phyloP scores from a whole-genome alignment of 2,329 filamentous ascomycete genomes.

The Alternaria brassicicola region DNA sequence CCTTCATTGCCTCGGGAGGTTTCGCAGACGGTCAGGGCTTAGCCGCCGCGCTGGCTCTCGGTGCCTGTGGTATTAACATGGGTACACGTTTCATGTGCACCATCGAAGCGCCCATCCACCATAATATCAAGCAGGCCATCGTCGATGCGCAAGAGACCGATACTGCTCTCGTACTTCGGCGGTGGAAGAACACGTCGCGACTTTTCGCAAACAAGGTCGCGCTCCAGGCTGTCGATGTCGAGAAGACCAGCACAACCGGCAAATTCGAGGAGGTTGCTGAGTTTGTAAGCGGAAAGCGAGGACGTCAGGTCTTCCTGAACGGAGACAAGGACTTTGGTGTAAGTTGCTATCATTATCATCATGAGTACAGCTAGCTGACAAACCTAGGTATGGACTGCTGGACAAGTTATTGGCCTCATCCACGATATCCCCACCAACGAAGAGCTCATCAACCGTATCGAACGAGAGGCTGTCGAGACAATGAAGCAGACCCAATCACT shows the following conservation, averaged over 20 bases:
- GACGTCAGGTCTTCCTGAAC: slow-evolving; percentile 87
- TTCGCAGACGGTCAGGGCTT: slow-evolving; percentile 95
- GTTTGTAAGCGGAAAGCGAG: slow-evolving; percentile 87
- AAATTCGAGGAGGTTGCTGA: slow-evolving; percentile 90
- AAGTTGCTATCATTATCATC: slow-evolving; percentile 18
- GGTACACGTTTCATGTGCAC: slow-evolving; percentile 98
- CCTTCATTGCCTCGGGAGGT: slow-evolving; percentile 94
- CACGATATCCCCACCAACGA: slow-evolving; percentile 59
- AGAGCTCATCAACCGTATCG: slow-evolving; percentile 54
- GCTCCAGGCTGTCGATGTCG: slow-evolving; percentile 78
- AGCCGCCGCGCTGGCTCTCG: slow-evolving; percentile 86
- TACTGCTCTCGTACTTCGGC: slow-evolving; percentile 82
- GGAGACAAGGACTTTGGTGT: slow-evolving; percentile 85
- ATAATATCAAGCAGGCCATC: slow-evolving; percentile 92
- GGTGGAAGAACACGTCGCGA: slow-evolving; percentile 92
- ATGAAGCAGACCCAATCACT: slow-evolving; percentile 49
- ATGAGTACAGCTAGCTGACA: slow-evolving; percentile 8
- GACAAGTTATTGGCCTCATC: slow-evolving; percentile 79
- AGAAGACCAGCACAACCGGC: slow-evolving; percentile 79
- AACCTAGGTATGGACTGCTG: slow-evolving; percentile 92
- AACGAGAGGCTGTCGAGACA: slow-evolving; percentile 53
- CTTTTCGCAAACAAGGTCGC: slow-evolving; percentile 92
- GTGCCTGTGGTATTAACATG: slow-evolving; percentile 97
- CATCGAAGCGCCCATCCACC: slow-evolving; percentile 87
- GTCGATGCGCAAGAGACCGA: slow-evolving; percentile 88